phyloP scores from a whole-genome alignment of 148 eudicot genomes.

The Cornus kousa region DNA sequence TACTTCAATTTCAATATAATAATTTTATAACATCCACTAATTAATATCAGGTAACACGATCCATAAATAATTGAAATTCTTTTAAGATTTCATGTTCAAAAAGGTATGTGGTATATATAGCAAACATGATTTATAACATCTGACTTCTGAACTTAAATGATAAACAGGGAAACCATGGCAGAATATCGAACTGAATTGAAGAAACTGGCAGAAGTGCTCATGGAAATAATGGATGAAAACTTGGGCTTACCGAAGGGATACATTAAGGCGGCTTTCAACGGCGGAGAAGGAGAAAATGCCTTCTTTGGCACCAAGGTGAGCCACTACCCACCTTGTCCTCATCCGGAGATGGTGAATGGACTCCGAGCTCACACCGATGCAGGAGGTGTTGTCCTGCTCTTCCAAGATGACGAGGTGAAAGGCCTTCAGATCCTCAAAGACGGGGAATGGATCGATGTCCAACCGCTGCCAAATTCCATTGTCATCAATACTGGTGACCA shows the following conservation, averaged over 20 bases:
- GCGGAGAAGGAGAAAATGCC: conserved; percentile 18
- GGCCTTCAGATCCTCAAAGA: conserved; percentile 83
- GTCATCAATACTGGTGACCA: conserved; percentile 92
- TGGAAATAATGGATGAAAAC: conserved; percentile 90
- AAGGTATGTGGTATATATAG: no score
- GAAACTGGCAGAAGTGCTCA: conserved; percentile 59
- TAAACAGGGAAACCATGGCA: conserved; percentile 71
- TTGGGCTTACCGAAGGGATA: conserved; percentile 70
- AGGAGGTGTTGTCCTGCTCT: conserved; percentile 79
- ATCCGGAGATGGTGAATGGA: conserved; percentile 60
- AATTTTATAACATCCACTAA: no score
- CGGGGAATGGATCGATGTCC: conserved; percentile 77
- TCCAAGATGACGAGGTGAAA: conserved; percentile 67
- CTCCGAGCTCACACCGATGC: conserved; percentile 95
- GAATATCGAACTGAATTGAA: conserved; percentile 65
- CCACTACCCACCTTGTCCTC: conserved; percentile 91
- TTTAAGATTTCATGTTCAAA: no score
- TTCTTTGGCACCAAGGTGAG: conserved; percentile 85
- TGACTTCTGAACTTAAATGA: no score
- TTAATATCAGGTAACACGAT: no score
- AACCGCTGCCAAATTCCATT: conserved; percentile 64
- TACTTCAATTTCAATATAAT: no score
- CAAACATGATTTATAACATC: no score
- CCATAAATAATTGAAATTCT: no score
- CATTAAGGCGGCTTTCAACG: conserved; percentile 72